Evolutionary conservation across 257 asterid genomes (phyloP).

Genomic region (Schizonepeta tenuifolia): DNA sequence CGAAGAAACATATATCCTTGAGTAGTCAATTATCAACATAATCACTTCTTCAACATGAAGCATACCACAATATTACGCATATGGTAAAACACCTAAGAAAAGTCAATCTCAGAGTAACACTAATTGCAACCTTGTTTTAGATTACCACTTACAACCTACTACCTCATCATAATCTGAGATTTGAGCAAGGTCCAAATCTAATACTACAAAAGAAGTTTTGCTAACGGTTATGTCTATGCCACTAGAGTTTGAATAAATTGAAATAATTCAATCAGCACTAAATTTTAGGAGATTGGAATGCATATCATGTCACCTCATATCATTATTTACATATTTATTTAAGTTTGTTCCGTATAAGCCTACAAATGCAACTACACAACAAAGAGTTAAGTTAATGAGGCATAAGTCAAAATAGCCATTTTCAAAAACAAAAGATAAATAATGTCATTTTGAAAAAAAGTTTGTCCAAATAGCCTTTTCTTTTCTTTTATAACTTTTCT

Average conservation of each 20-base stretch:
- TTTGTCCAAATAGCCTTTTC: too few relatives aligned
- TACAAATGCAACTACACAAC: conserved; percentile 15
- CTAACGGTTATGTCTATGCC: too few relatives aligned
- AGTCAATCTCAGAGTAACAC: not conserved
- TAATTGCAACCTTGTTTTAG: conserved; percentile 9
- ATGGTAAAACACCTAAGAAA: not conserved
- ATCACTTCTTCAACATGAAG: conserved; percentile 16
- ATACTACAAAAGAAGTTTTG: too few relatives aligned
- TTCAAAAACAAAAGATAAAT: too few relatives aligned
- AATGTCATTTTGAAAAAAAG: too few relatives aligned
- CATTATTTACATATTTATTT: too few relatives aligned
- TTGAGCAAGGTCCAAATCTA: too few relatives aligned
- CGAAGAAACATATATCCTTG: not conserved
- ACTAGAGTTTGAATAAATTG: too few relatives aligned
- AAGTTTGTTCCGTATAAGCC: not conserved
- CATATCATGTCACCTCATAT: not conserved
- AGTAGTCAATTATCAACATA: conserved; percentile 4
- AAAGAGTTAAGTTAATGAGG: conserved; percentile 22
- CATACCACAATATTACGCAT: not conserved
- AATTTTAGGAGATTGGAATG: not conserved
- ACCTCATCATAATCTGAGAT: not conserved
- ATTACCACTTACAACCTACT: conserved; percentile 2
- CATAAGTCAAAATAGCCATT: too few relatives aligned
- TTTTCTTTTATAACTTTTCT: too few relatives aligned
- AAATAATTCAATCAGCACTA: not conserved